These are phyloP conservation scores for Diaporthe citriasiana DNA, from an alignment of 2,329 filamentous ascomycete genomes.

Conservation along the genomic window DNA sequence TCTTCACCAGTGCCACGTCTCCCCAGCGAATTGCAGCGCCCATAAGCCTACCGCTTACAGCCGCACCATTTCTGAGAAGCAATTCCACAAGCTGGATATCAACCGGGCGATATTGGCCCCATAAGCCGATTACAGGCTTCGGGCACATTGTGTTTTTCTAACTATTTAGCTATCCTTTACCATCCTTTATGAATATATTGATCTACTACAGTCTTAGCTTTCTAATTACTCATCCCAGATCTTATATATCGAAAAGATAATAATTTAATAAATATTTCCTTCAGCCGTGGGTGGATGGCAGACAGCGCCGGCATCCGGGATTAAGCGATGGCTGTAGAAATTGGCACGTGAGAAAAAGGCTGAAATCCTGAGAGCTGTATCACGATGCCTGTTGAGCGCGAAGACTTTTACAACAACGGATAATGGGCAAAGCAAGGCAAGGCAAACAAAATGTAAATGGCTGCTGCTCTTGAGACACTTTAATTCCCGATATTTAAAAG, in stretches of 20 bases:
- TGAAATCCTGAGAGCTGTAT: neutral
- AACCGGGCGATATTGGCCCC: neutral
- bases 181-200: too few species aligned
- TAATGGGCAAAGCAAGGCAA: too few species aligned
- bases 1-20: neutral
- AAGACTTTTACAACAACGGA: too few species aligned
- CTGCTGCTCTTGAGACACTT: too few species aligned
- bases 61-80: neutral
- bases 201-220: too few species aligned
- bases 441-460: too few species aligned
- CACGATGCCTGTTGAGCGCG: neutral
- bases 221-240: too few species aligned
- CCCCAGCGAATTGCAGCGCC: slow-evolving; percentile 1
- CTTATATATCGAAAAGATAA: too few species aligned
- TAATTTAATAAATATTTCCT: too few species aligned
- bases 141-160: too few species aligned
- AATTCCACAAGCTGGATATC: neutral
- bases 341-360: neutral
- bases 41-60: neutral
- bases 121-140: neutral
- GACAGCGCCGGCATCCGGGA: neutral
- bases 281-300: neutral
- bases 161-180: too few species aligned
- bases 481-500: too few species aligned
- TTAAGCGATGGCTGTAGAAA: neutral